These are phyloP conservation scores for Mortierella sp. DNA, from an alignment of 371 early-diverging fungal species.

Conservation along the genomic window DNA sequence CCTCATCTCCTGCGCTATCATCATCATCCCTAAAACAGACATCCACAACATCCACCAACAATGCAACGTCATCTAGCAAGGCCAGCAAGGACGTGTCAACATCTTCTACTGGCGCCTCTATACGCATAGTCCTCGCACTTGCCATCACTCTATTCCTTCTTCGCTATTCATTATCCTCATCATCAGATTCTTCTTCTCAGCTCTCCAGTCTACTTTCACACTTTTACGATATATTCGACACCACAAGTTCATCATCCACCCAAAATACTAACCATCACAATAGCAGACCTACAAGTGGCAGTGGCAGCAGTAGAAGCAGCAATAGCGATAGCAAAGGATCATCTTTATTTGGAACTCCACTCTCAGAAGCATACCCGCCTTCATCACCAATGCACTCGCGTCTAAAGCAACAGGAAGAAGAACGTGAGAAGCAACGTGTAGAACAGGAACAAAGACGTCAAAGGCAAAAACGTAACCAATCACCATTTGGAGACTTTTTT, in stretches of 20 bases:
- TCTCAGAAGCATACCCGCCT: slow-evolving; percentile 4
- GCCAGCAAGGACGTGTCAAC: background rate
- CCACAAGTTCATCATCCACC: background rate
- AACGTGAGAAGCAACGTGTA: background rate
- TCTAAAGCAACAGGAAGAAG: slow-evolving; percentile 8
- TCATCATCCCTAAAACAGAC: background rate
- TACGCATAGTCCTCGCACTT: slow-evolving; percentile 10
- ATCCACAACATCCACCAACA: background rate
- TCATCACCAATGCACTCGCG: slow-evolving; percentile 13
- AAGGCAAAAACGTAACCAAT: background rate
- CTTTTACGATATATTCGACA: slow-evolving; percentile 13
- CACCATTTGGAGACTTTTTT: slow-evolving; percentile 40
- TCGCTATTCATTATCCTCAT: slow-evolving; percentile 11
- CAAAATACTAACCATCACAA: background rate
- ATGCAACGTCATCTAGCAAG: background rate
- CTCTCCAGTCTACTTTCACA: background rate
- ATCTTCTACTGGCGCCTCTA: slow-evolving; percentile 1
- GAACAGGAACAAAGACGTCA: slow-evolving; percentile 2
- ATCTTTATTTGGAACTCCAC: slow-evolving; percentile 1
- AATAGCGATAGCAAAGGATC: background rate
- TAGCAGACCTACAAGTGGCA: background rate
- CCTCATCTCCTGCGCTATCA: background rate
- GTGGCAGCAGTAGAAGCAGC: background rate
- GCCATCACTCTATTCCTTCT: slow-evolving; percentile 10
- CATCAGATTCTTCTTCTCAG: slow-evolving; percentile 1